Conservation (phyloP, 176 grass and related monocot genomes). For the Zoysia japonica region DNA sequence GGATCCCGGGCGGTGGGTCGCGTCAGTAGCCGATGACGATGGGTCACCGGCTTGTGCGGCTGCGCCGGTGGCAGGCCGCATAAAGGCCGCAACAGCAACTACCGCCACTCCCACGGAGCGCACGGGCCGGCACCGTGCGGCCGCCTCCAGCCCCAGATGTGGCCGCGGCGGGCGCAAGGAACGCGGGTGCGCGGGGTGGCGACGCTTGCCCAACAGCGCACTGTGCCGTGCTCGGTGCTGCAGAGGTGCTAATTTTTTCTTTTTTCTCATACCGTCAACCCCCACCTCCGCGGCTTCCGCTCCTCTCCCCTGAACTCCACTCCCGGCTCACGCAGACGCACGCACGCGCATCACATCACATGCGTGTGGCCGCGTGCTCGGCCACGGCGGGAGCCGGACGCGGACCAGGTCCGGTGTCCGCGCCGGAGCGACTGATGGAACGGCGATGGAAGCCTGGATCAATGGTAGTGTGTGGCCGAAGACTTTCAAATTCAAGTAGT, state of each 20-base stretch:
- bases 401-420: neutral
- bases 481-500: neutral
- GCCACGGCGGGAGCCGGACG: neutral
- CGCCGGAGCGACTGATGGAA: neutral
- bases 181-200: constrained; percentile 1
- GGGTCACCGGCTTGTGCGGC: neutral
- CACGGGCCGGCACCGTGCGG: neutral
- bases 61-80: neutral
- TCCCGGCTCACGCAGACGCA: neutral
- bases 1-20: neutral
- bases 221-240: neutral
- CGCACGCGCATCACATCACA: neutral
- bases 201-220: neutral
- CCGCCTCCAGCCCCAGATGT: neutral
- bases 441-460: neutral
- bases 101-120: neutral
- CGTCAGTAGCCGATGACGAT: neutral
- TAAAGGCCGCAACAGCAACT: too few relatives aligned
- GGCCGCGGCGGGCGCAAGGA: constrained; percentile 21
- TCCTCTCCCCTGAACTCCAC: too few relatives aligned
- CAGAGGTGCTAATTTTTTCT: too few relatives aligned
- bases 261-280: too few relatives aligned
- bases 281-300: too few relatives aligned
- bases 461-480: too few relatives aligned
- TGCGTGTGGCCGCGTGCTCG: neutral